Evolutionary conservation across 2,329 filamentous ascomycete genomes (phyloP), one percentile per base, ranked within the genome.

Genomic region (Fonsecaea multimorphosa): DNA sequence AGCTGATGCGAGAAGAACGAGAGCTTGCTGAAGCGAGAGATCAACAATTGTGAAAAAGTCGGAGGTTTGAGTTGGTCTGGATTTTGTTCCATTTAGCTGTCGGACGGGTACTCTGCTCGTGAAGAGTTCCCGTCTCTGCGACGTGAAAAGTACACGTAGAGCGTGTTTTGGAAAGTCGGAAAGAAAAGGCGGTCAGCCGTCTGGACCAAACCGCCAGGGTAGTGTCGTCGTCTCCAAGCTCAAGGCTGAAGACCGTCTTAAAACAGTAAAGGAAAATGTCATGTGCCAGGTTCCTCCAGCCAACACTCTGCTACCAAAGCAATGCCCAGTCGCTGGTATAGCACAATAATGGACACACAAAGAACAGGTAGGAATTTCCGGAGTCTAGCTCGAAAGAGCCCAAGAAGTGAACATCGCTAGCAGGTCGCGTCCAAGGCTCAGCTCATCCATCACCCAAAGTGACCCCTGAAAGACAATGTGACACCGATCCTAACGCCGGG

Each of bases 11-110:
- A 61, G 49, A 55, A 52, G 49, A 66, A 54, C 61, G 59, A 65
- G 59, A 65, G 66, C 57, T 66, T 68, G 66, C 66, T 68, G 66
- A 68, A 68, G 55, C 55, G 66, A 68, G 63, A 68, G 66, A 68
- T 68, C 66, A 68, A 68, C 58, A 63, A 65, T 60, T 36, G 63
- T 58, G 55, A 61, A 62, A 22, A 61, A 22, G 56, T 52, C 7
- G 44, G n/a, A 38, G 40, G 38, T 60, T 55, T 60, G 46, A 53
- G 27, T 59, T 57, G 38, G 58, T 56, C 24, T 40, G 55, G 6
- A 49, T 63, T 60, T 52, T 36, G 59, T 55, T 53, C 52, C 32
- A 58, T 31, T 54, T 19, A 31, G 27, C 16, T 12, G 51, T 24
- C 19, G 44, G 8, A 49, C 7, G 22, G 22, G 44, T 49, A 19